Conservation (phyloP, 306 rosid genomes). For the Fragaria ananassa region DNA sequence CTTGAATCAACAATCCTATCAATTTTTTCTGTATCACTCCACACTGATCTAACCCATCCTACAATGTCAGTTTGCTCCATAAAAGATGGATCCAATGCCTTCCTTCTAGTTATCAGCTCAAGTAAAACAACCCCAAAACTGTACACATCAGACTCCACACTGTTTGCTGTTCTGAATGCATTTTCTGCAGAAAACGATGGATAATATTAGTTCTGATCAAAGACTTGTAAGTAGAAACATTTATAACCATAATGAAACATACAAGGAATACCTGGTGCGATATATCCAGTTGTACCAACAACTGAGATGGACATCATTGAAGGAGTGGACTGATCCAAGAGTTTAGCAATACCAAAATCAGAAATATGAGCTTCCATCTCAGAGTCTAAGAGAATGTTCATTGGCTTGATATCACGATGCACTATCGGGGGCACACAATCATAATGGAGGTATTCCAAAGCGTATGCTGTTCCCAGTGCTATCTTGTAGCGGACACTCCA, state of each 20-base stretch:
- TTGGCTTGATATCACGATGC: conserved; percentile 84
- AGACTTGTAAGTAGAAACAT: conserved; percentile 9
- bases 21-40: conserved; percentile 46
- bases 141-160: conserved; percentile 66
- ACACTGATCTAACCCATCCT: conserved; percentile 49
- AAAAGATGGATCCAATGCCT: conserved; percentile 51
- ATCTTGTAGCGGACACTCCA: conserved; percentile 67
- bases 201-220: conserved; percentile 7
- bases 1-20: conserved; percentile 52
- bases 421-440: conserved; percentile 79
- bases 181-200: conserved; percentile 44
- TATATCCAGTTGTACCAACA: conserved; percentile 74
- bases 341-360: conserved; percentile 90
- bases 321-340: conserved; percentile 57
- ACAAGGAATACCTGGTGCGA: conserved; percentile 66
- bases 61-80: conserved; percentile 40
- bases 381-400: conserved; percentile 69
- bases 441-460: conserved; percentile 68
- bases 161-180: conserved; percentile 45
- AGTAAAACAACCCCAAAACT: conserved; percentile 77
- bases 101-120: conserved; percentile 70
- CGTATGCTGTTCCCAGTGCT: conserved; percentile 75
- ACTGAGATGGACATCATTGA: conserved; percentile 37
- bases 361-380: conserved; percentile 78
- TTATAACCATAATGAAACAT: neutral